These are phyloP conservation scores for Tremella fuciformis DNA, from an alignment of 768 basidiomycete species.

Conservation along the genomic window DNA sequence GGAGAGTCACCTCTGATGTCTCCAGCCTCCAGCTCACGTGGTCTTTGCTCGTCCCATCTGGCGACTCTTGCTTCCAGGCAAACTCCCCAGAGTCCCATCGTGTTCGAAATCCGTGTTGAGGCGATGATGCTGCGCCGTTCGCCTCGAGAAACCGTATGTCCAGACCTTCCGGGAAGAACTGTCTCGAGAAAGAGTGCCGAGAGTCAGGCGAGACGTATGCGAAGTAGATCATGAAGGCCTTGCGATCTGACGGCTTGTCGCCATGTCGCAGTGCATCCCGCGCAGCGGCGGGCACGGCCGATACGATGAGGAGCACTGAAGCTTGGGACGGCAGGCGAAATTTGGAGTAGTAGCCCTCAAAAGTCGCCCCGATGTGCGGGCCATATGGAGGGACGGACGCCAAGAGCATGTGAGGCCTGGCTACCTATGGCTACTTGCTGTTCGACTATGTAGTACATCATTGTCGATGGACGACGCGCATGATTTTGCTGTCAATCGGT, in stretches of 20 bases:
- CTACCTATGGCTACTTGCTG: too few species aligned
- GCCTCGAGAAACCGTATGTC: too few species aligned
- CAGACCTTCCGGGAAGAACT: too few species aligned
- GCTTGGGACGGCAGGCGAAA: constrained; percentile 36
- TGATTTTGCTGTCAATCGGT: too few species aligned
- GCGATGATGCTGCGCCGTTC: too few species aligned
- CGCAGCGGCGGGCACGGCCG: constrained; percentile 25
- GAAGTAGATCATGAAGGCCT: constrained; percentile 28
- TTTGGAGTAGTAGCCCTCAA: constrained; percentile 39
- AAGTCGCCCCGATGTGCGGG: constrained; percentile 25
- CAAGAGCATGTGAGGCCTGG: too few species aligned
- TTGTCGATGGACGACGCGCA: too few species aligned
- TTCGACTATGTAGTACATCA: too few species aligned
- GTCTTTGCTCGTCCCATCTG: constrained; percentile 8
- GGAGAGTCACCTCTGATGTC: constrained; percentile 7
- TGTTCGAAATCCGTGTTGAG: too few species aligned
- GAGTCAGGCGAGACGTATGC: constrained; percentile 23
- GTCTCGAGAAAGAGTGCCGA: background rate
- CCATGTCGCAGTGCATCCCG: too few species aligned
- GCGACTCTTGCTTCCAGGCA: constrained; percentile 12
- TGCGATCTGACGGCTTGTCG: background rate
- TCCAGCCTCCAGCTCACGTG: constrained; percentile 23
- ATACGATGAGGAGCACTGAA: constrained; percentile 36
- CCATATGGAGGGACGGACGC: too few species aligned
- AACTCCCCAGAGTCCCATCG: constrained; percentile 25